These are phyloP conservation scores for Domatiomyces catenatus DNA, from an alignment of 2,329 filamentous ascomycete genomes.

Conservation along the genomic window DNA sequence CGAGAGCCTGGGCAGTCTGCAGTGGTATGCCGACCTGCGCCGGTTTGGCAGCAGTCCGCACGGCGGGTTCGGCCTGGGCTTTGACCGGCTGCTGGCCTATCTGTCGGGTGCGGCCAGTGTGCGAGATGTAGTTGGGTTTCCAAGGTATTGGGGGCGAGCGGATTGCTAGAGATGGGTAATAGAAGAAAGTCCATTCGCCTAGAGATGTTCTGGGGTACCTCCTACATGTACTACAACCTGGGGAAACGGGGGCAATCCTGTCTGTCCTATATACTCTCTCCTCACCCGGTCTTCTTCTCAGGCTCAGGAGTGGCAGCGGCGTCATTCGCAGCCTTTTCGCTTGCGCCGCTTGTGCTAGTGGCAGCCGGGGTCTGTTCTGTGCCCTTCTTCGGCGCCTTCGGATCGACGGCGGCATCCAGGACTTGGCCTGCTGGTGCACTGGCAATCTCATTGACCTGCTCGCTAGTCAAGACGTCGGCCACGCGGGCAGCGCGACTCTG, in stretches of 20 bases:
- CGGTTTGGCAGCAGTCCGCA: conserved; percentile 85
- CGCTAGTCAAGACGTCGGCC: conserved; percentile 58
- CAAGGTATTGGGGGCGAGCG: conserved; percentile 47
- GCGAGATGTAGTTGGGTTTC: conserved; percentile 74
- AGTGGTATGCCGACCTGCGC: conserved; percentile 80
- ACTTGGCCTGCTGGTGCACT: conserved; percentile 60
- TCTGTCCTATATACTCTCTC: not conserved
- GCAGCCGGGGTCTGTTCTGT: not conserved
- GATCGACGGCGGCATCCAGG: conserved; percentile 22
- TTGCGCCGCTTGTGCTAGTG: not conserved
- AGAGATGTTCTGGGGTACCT: not conserved
- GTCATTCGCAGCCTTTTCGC: not conserved
- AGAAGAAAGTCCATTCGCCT: no score
- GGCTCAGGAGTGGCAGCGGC: not conserved
- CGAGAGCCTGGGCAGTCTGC: conserved; percentile 38
- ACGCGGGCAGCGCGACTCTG: conserved; percentile 73
- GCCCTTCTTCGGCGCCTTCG: conserved; percentile 8
- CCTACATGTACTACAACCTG: not conserved
- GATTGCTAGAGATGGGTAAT: conserved; percentile 27
- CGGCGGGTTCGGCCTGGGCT: conserved; percentile 79
- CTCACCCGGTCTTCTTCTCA: not conserved
- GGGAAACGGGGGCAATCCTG: not conserved
- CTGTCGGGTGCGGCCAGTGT: conserved; percentile 67
- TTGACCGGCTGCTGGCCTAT: conserved; percentile 75
- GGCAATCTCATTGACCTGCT: conserved; percentile 81